These are phyloP conservation scores for Scleromitrula shiraiana DNA, from an alignment of 2,329 filamentous ascomycete genomes.

Conservation along the genomic window DNA sequence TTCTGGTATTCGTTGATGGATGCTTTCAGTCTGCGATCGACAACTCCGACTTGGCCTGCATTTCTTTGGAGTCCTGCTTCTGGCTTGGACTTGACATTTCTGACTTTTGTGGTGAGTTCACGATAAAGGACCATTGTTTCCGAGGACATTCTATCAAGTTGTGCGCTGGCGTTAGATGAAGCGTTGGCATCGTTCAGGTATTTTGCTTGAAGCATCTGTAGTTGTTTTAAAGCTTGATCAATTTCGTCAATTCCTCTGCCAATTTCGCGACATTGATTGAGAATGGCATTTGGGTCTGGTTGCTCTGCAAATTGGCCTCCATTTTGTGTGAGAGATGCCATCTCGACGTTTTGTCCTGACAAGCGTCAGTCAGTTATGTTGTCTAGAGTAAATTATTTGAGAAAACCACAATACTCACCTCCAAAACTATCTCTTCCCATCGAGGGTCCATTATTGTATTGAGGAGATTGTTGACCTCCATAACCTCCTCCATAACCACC, in stretches of 20 bases:
- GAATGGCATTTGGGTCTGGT: slow-evolving; percentile 63
- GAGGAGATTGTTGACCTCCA: slow-evolving; percentile 7
- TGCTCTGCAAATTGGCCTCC: slow-evolving; percentile 39
- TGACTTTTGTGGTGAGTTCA: slow-evolving; percentile 69
- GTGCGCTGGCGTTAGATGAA: slow-evolving; percentile 36
- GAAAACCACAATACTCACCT: slow-evolving; percentile 23
- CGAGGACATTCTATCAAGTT: slow-evolving; percentile 65
- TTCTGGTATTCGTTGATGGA: slow-evolving; percentile 78
- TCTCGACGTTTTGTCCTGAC: slow-evolving; percentile 49
- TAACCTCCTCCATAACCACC: slow-evolving; percentile 41
- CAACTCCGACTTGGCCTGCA: slow-evolving; percentile 69
- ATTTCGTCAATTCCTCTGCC: slow-evolving; percentile 69
- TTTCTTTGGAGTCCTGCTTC: slow-evolving; percentile 69
- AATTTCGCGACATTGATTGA: slow-evolving; percentile 79
- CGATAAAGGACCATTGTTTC: slow-evolving; percentile 82
- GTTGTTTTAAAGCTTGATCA: slow-evolving; percentile 61
- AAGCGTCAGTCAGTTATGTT: not conserved
- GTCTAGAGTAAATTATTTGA: not conserved
- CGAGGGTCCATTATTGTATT: slow-evolving; percentile 33
- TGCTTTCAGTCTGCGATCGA: slow-evolving; percentile 71
- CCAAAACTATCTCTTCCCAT: slow-evolving; percentile 34
- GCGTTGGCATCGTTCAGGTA: slow-evolving; percentile 69
- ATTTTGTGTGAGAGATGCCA: slow-evolving; percentile 48
- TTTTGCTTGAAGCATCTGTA: slow-evolving; percentile 55
- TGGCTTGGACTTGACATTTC: slow-evolving; percentile 76